These are phyloP conservation scores for Geranium brycei DNA, from an alignment of 345 rosid genomes.

Conservation along the genomic window DNA sequence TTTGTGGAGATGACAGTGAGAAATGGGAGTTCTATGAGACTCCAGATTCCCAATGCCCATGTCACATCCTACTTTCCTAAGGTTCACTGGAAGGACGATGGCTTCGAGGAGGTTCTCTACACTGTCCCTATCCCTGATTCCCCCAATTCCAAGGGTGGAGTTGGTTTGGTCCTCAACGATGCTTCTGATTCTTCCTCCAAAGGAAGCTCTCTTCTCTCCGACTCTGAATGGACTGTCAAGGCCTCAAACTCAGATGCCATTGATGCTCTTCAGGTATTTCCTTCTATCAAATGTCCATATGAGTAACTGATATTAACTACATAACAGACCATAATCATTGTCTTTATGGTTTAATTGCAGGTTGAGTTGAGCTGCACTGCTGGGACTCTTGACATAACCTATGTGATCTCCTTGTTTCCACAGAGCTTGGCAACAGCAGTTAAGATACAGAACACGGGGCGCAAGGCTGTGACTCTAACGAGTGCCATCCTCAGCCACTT, in stretches of 20 bases:
- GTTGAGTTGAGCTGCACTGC: conserved; percentile 58
- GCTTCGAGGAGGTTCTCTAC: conserved; percentile 61
- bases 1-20: conserved; percentile 59
- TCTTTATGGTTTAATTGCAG: conserved; percentile 14
- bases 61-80: conserved; percentile 73
- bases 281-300: too few relatives aligned
- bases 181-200: conserved; percentile 31
- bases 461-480: conserved; percentile 43
- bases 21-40: conserved; percentile 62
- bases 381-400: conserved; percentile 52
- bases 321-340: too few relatives aligned
- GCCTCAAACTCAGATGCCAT: conserved; percentile 76
- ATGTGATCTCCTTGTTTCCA: conserved; percentile 58
- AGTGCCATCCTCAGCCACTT: conserved; percentile 67
- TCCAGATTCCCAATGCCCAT: conserved; percentile 60
- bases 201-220: conserved; percentile 26
- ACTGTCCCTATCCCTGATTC: conserved; percentile 36
- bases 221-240: conserved; percentile 57
- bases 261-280: conserved; percentile 71
- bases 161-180: conserved; percentile 59
- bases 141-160: conserved; percentile 40
- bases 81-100: conserved; percentile 75
- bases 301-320: too few relatives aligned
- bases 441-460: conserved; percentile 57
- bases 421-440: conserved; percentile 66